Base-by-base conservation (phyloP, 2,329 filamentous ascomycete genomes). In the Paecilomyces niveus region DNA sequence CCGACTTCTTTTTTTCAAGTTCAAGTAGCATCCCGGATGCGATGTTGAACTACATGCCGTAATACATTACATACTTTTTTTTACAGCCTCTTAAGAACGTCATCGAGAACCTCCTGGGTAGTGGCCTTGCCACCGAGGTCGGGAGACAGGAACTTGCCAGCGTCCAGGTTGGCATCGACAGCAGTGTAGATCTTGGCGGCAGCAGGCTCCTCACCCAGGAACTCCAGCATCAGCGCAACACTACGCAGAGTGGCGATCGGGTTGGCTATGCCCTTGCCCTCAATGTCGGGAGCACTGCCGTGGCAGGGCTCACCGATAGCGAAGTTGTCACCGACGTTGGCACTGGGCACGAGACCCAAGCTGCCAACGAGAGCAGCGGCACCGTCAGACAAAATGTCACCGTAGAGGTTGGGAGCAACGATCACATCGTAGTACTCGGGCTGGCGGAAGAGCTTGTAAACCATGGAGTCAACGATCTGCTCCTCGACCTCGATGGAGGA, bases 391-490 rank as follows among this genome's bases (percentile, higher is more conserved):
- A 99, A 83, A 66, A 99, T 94, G 76, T 99, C 94, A 65, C 94
- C 94, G 78, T 99, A 97, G 61, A 99, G 84, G 79, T 97, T 97
- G 56, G 93, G 94, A 8, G 93, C 94, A 53, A 99, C 94, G 67
- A 99, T 96, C 65, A 97, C 93, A 74, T 99, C 94, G 85, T 97
- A 99, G 71, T 88, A 89, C 70, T 88, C 84, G 51, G 94, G 94
- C 78, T 97, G 91, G 62, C 93, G 90, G 86, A 97, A 97, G 58
- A 99, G 89, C 82, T 97, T 97, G 85, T 97, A 97, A 59, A 97
- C 92, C 94, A 99, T 99, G 62, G 89, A 93, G 78, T 99, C 94
- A 63, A 99, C 93, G 67, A 99, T 99, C 80, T 99, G 94, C 82
- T 97, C 94, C 77, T 97, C 94, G 57, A 97, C 82, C 50, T 78